Conservation (phyloP, 257 asterid genomes). For the Cynanchum wilfordii region DNA sequence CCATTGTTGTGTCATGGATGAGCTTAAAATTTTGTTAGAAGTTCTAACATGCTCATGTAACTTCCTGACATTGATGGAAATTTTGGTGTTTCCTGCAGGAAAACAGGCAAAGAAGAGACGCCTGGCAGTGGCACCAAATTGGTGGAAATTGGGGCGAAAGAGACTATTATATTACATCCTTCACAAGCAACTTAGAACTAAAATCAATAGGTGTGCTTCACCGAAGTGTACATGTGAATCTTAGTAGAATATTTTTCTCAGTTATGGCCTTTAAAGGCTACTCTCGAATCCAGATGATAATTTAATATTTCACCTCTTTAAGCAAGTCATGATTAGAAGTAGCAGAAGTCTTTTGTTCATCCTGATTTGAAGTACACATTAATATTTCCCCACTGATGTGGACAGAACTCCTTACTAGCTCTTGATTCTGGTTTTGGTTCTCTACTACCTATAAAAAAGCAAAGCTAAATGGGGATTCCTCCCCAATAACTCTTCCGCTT, state of each 20-base stretch:
- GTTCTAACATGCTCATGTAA: neutral
- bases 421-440: too few species aligned
- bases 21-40: neutral
- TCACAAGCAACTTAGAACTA: constrained; percentile 40
- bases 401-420: too few species aligned
- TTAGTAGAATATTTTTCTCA: neutral
- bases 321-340: neutral
- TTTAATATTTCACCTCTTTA: neutral
- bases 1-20: neutral
- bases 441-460: too few species aligned
- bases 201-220: constrained; percentile 20
- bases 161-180: constrained; percentile 46
- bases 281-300: neutral
- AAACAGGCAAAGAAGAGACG: constrained; percentile 43
- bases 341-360: neutral
- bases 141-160: constrained; percentile 81
- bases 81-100: constrained; percentile 37
- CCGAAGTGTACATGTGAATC: constrained; percentile 20
- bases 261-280: neutral
- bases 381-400: too few species aligned
- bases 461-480: too few species aligned
- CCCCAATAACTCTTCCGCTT: too few species aligned
- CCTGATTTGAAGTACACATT: neutral
- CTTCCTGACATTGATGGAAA: neutral
- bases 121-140: constrained; percentile 37